These are phyloP conservation scores for Ogataea methanolica DNA, from an alignment of 805 yeast genomes.

Conservation along the genomic window DNA sequence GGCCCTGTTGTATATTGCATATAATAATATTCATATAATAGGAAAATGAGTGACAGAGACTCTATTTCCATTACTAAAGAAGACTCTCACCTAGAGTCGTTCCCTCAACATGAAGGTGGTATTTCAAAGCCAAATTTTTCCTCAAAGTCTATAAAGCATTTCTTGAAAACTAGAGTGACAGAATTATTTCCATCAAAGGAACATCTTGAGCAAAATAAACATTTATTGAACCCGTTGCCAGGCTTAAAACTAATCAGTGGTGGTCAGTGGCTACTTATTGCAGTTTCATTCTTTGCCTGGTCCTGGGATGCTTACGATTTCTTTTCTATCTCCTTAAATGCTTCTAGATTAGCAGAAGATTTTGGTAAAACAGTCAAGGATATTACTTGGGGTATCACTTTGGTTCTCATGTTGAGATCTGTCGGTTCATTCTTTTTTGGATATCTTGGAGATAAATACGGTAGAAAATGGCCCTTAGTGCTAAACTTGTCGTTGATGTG, in stretches of 20 bases:
- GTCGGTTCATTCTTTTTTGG: constrained; percentile 65
- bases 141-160: constrained; percentile 28
- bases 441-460: constrained; percentile 52
- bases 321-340: constrained; percentile 53
- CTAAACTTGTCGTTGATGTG: constrained; percentile 42
- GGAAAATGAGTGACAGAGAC: constrained; percentile 2
- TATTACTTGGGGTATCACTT: constrained; percentile 63
- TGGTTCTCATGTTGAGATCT: constrained; percentile 64
- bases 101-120: constrained; percentile 34
- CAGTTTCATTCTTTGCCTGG: constrained; percentile 55
- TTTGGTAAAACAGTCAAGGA: constrained; percentile 43
- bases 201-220: constrained; percentile 31
- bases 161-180: constrained; percentile 43
- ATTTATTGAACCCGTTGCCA: constrained; percentile 59
- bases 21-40: background rate
- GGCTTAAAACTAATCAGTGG: constrained; percentile 44
- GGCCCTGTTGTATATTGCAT: too few relatives aligned
- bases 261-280: constrained; percentile 54
- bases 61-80: constrained; percentile 2
- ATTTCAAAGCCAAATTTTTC: constrained; percentile 30
- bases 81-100: constrained; percentile 35
- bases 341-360: constrained; percentile 40
- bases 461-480: constrained; percentile 56
- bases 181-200: constrained; percentile 45
- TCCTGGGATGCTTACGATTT: constrained; percentile 65